Conservation (phyloP, 2,329 filamentous ascomycete genomes). For the Exophiala dermatitidis region DNA sequence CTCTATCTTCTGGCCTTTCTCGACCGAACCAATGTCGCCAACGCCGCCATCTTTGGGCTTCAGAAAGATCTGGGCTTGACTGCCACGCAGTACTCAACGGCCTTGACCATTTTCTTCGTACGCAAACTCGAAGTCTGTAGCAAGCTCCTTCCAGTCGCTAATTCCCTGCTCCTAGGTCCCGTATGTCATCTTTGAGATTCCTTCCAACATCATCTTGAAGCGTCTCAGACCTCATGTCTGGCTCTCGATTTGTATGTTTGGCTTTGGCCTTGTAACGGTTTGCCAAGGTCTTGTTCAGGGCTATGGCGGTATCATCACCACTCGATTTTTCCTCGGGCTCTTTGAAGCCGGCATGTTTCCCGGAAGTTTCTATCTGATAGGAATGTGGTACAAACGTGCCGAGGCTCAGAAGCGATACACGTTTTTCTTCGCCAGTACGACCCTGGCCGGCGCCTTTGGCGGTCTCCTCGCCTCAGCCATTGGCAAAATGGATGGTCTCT, state of each 20-base stretch:
- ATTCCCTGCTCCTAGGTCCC: constrained; percentile 41
- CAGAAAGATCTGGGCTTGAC: constrained; percentile 54
- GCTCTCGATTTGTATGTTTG: constrained; percentile 76
- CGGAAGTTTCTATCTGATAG: constrained; percentile 33
- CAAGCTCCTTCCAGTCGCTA: background rate
- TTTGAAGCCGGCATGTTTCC: constrained; percentile 61
- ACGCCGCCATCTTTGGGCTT: constrained; percentile 63
- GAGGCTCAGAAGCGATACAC: constrained; percentile 89
- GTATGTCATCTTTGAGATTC: constrained; percentile 63
- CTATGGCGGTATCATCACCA: constrained; percentile 68
- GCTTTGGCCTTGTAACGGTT: constrained; percentile 68
- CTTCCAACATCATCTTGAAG: constrained; percentile 66
- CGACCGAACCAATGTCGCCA: constrained; percentile 66
- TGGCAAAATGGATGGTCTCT: constrained; percentile 49
- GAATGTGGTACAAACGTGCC: constrained; percentile 70
- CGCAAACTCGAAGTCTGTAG: background rate
- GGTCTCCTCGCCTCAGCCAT: constrained; percentile 55
- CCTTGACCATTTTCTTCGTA: constrained; percentile 69
- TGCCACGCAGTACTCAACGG: constrained; percentile 61
- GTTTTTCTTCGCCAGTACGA: constrained; percentile 74
- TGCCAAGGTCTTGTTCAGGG: constrained; percentile 71
- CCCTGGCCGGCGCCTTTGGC: constrained; percentile 56
- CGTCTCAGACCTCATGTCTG: constrained; percentile 59
- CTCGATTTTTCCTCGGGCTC: constrained; percentile 77
- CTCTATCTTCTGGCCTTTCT: constrained; percentile 46